Evolutionary conservation across 2,329 filamentous ascomycete species (phyloP).

Genomic region (Zopfia rhizophila): DNA sequence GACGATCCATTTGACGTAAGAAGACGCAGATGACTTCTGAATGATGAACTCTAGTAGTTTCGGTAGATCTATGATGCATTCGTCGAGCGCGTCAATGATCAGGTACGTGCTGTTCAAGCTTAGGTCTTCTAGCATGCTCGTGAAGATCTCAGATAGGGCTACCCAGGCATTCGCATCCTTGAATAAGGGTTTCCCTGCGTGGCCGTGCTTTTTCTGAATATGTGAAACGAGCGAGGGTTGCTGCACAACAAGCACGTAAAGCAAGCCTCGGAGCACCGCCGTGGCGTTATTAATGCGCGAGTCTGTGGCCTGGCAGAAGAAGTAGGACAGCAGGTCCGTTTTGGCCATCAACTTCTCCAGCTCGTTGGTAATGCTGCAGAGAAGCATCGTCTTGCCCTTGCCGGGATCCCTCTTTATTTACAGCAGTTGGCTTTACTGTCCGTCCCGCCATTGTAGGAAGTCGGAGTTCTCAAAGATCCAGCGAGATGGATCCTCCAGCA

Average conservation of each 20-base stretch:
- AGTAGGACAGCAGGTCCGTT: too few relatives aligned
- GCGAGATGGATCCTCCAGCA: slow-evolving; percentile 15
- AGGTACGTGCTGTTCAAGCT: slow-evolving; percentile 5
- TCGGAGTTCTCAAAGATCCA: slow-evolving; percentile 30
- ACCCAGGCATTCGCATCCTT: slow-evolving; percentile 44
- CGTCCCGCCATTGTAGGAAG: slow-evolving; percentile 32
- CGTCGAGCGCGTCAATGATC: slow-evolving; percentile 8
- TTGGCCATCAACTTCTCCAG: too few relatives aligned
- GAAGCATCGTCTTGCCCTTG: slow-evolving; percentile 50
- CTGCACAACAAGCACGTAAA: slow-evolving; percentile 49
- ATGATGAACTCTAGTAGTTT: slow-evolving; percentile 8
- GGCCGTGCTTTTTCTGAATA: slow-evolving; percentile 47
- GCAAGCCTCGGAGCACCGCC: too few relatives aligned
- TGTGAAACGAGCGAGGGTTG: slow-evolving; percentile 47
- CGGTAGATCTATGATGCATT: slow-evolving; percentile 9
- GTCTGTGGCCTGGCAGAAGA: too few relatives aligned
- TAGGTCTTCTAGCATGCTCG: slow-evolving; percentile 46
- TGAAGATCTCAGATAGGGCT: slow-evolving; percentile 5
- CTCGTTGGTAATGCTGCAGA: too few relatives aligned
- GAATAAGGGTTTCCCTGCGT: slow-evolving; percentile 50
- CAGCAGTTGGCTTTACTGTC: slow-evolving; percentile 34
- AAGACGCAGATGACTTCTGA: slow-evolving; percentile 40
- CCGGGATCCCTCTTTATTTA: slow-evolving; percentile 48
- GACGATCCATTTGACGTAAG: background rate
- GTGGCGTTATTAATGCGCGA: too few relatives aligned